Evolutionary conservation across 2,329 filamentous ascomycete genomes (phyloP).

Genomic region (Alternaria arbusti): DNA sequence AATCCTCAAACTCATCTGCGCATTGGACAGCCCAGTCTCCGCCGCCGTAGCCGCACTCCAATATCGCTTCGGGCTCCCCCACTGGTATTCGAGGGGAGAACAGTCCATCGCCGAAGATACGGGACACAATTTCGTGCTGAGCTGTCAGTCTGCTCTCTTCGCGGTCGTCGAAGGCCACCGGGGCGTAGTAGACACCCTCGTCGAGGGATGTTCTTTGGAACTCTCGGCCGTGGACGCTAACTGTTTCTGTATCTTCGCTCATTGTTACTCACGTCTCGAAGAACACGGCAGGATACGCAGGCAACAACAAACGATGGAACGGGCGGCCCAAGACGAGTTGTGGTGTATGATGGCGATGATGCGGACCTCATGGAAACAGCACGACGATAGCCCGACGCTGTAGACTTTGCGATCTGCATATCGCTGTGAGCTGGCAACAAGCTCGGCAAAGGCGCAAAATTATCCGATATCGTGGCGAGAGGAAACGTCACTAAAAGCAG

Average conservation of each 20-base stretch:
- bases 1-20: slow-evolving; percentile 46
- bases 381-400: neutral
- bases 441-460: slow-evolving; percentile 17
- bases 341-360: neutral
- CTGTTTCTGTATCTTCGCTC: slow-evolving; percentile 28
- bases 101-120: slow-evolving; percentile 37
- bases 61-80: slow-evolving; percentile 36
- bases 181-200: slow-evolving; percentile 48
- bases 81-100: slow-evolving; percentile 39
- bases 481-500: slow-evolving; percentile 16
- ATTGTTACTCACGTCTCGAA: slow-evolving; percentile 9
- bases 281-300: neutral
- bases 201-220: slow-evolving; percentile 50
- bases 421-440: slow-evolving; percentile 15
- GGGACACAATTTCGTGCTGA: slow-evolving; percentile 44
- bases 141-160: slow-evolving; percentile 46
- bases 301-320: neutral
- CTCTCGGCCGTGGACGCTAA: slow-evolving; percentile 45
- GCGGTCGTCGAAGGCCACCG: slow-evolving; percentile 43
- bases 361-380: neutral
- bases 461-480: slow-evolving; percentile 21
- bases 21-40: slow-evolving; percentile 48
- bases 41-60: slow-evolving; percentile 50
- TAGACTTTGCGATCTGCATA: slow-evolving; percentile 4
- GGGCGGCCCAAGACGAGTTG: neutral